Evolutionary conservation across 306 rosid species (phyloP).

Genomic region (Gleditsia sinensis): DNA sequence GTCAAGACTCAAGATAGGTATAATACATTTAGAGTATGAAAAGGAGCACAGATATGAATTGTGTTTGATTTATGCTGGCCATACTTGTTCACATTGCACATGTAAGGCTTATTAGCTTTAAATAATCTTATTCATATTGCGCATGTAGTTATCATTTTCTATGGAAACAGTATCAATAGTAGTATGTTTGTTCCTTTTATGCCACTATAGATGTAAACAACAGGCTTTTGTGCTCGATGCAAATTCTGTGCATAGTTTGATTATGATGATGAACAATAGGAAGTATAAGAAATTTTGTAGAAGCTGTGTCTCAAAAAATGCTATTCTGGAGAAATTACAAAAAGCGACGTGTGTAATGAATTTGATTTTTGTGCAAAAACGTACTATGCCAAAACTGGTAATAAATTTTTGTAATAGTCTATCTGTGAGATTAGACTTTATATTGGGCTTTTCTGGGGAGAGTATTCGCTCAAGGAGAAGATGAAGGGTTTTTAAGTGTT

Average conservation of each 20-base stretch:
- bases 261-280: background rate
- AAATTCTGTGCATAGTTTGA: background rate
- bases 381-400: background rate
- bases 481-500: background rate
- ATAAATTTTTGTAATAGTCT: background rate
- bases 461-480: background rate
- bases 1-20: background rate
- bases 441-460: background rate
- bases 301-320: background rate
- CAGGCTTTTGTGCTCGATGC: background rate
- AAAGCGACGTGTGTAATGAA: background rate
- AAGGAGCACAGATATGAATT: background rate
- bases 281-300: background rate
- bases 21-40: background rate
- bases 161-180: background rate
- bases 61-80: background rate
- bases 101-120: background rate
- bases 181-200: background rate
- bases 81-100: background rate
- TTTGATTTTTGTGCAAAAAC: slow-evolving; percentile 3
- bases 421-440: background rate
- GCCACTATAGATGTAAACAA: background rate
- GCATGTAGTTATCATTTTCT: background rate
- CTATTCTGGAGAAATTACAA: background rate
- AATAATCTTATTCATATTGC: background rate